Evolutionary conservation across 805 yeast species (phyloP).

Genomic region (Yarrowia deformans): DNA sequence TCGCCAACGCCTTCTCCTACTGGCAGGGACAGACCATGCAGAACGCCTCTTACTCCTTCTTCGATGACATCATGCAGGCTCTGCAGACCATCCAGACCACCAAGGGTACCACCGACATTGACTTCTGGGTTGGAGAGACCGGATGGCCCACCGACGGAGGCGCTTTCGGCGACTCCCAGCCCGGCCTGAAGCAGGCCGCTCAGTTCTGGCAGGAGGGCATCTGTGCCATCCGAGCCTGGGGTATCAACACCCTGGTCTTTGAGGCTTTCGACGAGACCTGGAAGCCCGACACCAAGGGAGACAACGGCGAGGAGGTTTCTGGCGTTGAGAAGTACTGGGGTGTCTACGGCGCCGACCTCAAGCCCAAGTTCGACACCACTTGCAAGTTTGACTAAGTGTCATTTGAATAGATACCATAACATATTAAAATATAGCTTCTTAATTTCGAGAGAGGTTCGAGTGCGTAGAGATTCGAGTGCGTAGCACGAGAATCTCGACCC

Average conservation of each 20-base stretch:
- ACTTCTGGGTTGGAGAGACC: constrained; percentile 96
- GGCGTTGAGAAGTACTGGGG: constrained; percentile 95
- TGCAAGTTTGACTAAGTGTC: constrained; percentile 43
- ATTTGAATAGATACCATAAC: constrained; percentile 23
- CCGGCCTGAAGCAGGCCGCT: constrained; percentile 76
- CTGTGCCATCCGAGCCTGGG: constrained; percentile 96
- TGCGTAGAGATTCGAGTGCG: neutral
- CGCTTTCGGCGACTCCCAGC: constrained; percentile 67
- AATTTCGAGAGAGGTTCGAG: neutral
- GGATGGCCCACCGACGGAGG: constrained; percentile 96
- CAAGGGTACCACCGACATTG: constrained; percentile 85
- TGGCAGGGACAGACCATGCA: constrained; percentile 95
- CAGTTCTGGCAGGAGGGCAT: constrained; percentile 85
- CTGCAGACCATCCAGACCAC: constrained; percentile 82
- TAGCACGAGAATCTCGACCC: neutral
- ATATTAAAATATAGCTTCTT: constrained; percentile 10
- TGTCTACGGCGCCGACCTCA: constrained; percentile 61
- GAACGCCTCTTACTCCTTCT: constrained; percentile 89
- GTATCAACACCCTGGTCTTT: constrained; percentile 87
- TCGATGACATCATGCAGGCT: constrained; percentile 98
- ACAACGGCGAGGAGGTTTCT: constrained; percentile 57
- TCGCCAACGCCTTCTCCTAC: constrained; percentile 96
- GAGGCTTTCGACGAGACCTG: constrained; percentile 97
- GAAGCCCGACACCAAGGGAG: constrained; percentile 90
- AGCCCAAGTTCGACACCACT: constrained; percentile 48